phyloP scores from a whole-genome alignment of 177 flowering plant species.

The Vitis hybrid region DNA sequence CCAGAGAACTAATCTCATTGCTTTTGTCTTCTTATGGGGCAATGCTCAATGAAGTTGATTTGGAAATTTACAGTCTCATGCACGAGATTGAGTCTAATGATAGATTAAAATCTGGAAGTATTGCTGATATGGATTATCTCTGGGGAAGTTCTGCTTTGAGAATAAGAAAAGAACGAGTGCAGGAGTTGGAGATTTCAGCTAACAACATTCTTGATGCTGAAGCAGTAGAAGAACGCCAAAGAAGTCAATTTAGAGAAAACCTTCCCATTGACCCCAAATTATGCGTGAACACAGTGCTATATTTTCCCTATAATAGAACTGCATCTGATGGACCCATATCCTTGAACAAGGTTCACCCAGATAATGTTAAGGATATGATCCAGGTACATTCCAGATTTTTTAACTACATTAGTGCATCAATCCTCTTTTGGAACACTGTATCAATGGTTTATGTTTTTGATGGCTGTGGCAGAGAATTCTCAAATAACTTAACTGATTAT shows the following conservation, averaged over 20 bases:
- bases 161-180: slow-evolving; percentile 41
- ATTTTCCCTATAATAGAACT: slow-evolving; percentile 62
- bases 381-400: slow-evolving; percentile 29
- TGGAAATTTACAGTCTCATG: slow-evolving; percentile 70
- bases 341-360: slow-evolving; percentile 22
- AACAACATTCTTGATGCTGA: slow-evolving; percentile 28
- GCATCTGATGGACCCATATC: slow-evolving; percentile 17
- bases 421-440: neutral
- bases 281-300: slow-evolving; percentile 54
- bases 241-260: slow-evolving; percentile 71
- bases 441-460: neutral
- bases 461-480: slow-evolving; percentile 1
- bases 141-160: slow-evolving; percentile 78
- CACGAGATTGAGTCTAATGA: slow-evolving; percentile 48
- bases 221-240: slow-evolving; percentile 42
- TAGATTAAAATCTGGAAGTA: slow-evolving; percentile 25
- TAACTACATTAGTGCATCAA: neutral
- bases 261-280: slow-evolving; percentile 63
- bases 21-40: slow-evolving; percentile 87
- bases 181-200: slow-evolving; percentile 35
- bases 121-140: slow-evolving; percentile 68
- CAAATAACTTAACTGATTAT: slow-evolving; percentile 9
- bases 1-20: slow-evolving; percentile 53
- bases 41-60: slow-evolving; percentile 60
- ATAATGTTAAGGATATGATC: slow-evolving; percentile 14